Evolutionary conservation across 2,329 filamentous ascomycete genomes (phyloP).

Genomic region (Ploettnerulaceae sp.): DNA sequence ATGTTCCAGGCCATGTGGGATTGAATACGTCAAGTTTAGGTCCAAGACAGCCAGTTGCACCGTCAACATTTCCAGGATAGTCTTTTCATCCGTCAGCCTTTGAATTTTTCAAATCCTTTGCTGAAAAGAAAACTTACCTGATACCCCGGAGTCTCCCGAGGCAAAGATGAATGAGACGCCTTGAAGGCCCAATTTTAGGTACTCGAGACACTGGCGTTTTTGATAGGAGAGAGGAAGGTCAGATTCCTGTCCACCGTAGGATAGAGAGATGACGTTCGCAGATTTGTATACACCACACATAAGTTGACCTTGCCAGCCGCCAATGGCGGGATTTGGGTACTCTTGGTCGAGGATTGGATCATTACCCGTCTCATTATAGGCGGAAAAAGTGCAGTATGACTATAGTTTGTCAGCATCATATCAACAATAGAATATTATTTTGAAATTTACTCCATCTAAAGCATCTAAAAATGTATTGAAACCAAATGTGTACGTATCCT

Average conservation of each 20-base stretch:
- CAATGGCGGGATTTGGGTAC: conserved; percentile 30
- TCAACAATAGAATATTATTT: conserved; percentile 32
- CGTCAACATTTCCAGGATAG: too few species aligned
- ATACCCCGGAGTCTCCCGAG: conserved; percentile 21
- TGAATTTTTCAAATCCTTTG: too few species aligned
- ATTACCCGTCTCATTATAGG: conserved; percentile 11
- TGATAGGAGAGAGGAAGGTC: conserved; percentile 15
- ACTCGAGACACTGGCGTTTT: conserved; percentile 16
- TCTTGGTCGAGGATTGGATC: conserved; percentile 35
- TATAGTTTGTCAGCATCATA: conserved; percentile 42
- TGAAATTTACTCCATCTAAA: conserved; percentile 42
- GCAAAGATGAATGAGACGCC: conserved; percentile 18
- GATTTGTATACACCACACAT: conserved; percentile 37
- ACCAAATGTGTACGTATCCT: too few species aligned
- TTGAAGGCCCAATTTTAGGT: conserved; percentile 19
- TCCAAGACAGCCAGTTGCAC: too few species aligned
- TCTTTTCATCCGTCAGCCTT: too few species aligned
- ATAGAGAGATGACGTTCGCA: conserved; percentile 47
- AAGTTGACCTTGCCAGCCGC: too few species aligned
- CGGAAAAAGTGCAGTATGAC: conserved; percentile 33
- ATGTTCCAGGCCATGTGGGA: conserved; percentile 59
- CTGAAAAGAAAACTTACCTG: too few species aligned
- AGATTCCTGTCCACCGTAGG: conserved; percentile 44
- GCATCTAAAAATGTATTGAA: conserved; percentile 19
- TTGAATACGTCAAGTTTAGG: conserved; percentile 30